Evolutionary conservation across 2,329 filamentous ascomycete genomes (phyloP).

Genomic region (Alternaria sp.): DNA sequence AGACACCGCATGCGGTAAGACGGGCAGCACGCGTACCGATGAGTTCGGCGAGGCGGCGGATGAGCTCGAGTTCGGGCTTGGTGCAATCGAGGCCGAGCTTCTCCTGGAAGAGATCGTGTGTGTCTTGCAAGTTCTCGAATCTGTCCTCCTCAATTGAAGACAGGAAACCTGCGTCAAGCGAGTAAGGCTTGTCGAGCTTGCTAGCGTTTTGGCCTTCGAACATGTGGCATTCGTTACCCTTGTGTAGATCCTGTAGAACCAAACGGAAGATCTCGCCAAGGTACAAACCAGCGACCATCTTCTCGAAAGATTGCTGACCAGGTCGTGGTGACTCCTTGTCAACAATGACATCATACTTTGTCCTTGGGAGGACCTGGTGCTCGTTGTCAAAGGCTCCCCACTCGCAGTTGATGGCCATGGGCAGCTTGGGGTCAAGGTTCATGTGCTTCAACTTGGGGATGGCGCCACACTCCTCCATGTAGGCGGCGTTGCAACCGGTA

Average conservation of each 20-base stretch:
- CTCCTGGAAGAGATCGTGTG: constrained; percentile 79
- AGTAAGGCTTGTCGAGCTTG: constrained; percentile 84
- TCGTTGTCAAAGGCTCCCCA: constrained; percentile 98
- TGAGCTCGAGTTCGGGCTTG: constrained; percentile 83
- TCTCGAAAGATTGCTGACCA: constrained; percentile 94
- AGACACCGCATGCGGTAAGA: constrained; percentile 91
- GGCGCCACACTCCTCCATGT: constrained; percentile 91
- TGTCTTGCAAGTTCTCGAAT: constrained; percentile 94
- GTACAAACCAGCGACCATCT: constrained; percentile 96
- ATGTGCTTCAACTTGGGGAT: constrained; percentile 94
- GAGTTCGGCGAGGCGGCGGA: constrained; percentile 87
- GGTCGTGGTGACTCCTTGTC: constrained; percentile 92
- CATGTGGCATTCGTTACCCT: constrained; percentile 68
- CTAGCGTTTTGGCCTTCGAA: constrained; percentile 85
- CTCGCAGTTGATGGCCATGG: constrained; percentile 98
- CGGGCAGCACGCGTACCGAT: constrained; percentile 95
- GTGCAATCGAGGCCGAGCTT: constrained; percentile 76
- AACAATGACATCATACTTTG: constrained; percentile 84
- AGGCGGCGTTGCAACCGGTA: constrained; percentile 96
- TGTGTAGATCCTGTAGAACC: constrained; percentile 83
- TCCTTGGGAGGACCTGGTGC: constrained; percentile 85
- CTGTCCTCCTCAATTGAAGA: constrained; percentile 94
- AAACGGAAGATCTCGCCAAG: constrained; percentile 94
- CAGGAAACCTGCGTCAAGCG: constrained; percentile 90
- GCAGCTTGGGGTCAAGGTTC: constrained; percentile 82